Conservation (phyloP, 257 asterid genomes). For the Verbascum thapsus region DNA sequence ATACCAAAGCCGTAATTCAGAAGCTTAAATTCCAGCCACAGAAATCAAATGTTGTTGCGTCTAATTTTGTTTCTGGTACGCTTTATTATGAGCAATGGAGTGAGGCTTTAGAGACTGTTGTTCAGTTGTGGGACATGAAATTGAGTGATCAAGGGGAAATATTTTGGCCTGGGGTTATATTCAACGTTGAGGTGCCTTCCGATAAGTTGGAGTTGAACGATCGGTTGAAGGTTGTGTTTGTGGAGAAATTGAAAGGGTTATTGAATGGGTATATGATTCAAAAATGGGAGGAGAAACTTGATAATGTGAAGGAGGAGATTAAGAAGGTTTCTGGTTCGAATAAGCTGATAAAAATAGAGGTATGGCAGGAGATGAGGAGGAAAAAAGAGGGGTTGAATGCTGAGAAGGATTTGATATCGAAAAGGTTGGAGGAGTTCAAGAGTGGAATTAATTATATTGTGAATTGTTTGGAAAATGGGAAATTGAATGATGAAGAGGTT, state of each 20-base stretch:
- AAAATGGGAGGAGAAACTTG: constrained; percentile 48
- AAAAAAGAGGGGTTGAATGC: constrained; percentile 43
- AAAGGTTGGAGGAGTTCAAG: constrained; percentile 66
- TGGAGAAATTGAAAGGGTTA: constrained; percentile 45
- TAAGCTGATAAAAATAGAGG: constrained; percentile 8
- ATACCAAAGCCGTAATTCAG: constrained; percentile 31
- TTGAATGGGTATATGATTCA: constrained; percentile 47
- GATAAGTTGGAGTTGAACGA: constrained; percentile 65
- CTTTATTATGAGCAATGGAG: constrained; percentile 73
- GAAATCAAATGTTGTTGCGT: constrained; percentile 9
- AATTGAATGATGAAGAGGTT: constrained; percentile 20
- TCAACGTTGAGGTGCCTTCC: constrained; percentile 47
- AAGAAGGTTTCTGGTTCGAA: constrained; percentile 21
- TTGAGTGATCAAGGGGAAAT: constrained; percentile 28
- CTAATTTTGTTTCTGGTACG: constrained; percentile 26
- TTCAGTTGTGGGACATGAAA: constrained; percentile 61
- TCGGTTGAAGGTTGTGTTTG: constrained; percentile 46
- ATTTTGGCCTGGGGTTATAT: constrained; percentile 47
- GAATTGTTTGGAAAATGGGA: constrained; percentile 50
- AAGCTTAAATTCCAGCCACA: constrained; percentile 47
- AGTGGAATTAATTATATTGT: constrained; percentile 51
- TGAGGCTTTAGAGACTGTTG: constrained; percentile 59
- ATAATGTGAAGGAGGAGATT: constrained; percentile 34
- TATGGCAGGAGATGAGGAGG: constrained; percentile 27
- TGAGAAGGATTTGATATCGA: constrained; percentile 52